A percentile compares a stretch with the other conserved stretches of the same genome.
Conservation (phyloP, 2,329 filamentous ascomycete genomes). For the Botrytis byssoidea region DNA sequence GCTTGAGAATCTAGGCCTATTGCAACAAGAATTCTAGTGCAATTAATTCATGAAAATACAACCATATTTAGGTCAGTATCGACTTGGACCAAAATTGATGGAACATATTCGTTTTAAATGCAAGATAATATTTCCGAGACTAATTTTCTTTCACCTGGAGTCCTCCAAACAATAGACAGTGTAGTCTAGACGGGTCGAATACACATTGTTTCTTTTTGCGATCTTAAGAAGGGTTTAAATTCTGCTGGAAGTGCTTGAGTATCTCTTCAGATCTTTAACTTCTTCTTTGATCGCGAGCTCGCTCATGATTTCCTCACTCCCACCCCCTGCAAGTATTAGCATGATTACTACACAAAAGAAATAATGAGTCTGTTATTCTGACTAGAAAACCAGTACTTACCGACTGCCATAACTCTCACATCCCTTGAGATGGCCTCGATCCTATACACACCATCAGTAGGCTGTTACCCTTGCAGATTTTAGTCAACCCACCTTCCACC, state of each 20-base stretch:
- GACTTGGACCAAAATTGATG: neutral
- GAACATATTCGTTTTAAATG: neutral
- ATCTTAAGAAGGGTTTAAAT: slow-evolving; percentile 24
- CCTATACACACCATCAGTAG: slow-evolving; percentile 30
- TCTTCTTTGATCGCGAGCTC: slow-evolving; percentile 38
- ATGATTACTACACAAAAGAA: neutral
- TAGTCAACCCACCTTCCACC: slow-evolving; percentile 41
- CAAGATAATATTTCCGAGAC: neutral
- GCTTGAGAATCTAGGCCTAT: neutral
- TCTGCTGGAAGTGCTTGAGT: slow-evolving; percentile 27
- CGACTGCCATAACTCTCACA: slow-evolving; percentile 46
- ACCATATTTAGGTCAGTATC: neutral
- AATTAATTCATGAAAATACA: neutral
- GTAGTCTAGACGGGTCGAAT: no score
- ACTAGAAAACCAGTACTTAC: slow-evolving; percentile 26
- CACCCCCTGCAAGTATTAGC: slow-evolving; percentile 33
- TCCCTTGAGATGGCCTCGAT: slow-evolving; percentile 55
- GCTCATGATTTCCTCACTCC: slow-evolving; percentile 40
- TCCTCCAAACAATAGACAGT: accelerated
- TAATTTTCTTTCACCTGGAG: no score
- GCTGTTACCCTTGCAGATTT: neutral
- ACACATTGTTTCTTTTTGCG: neutral
- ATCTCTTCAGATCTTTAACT: slow-evolving; percentile 35
- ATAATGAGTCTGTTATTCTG: neutral
- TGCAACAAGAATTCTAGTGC: accelerated